Base-by-base conservation (phyloP, 768 basidiomycete genomes). In the Leccinum boreale region DNA sequence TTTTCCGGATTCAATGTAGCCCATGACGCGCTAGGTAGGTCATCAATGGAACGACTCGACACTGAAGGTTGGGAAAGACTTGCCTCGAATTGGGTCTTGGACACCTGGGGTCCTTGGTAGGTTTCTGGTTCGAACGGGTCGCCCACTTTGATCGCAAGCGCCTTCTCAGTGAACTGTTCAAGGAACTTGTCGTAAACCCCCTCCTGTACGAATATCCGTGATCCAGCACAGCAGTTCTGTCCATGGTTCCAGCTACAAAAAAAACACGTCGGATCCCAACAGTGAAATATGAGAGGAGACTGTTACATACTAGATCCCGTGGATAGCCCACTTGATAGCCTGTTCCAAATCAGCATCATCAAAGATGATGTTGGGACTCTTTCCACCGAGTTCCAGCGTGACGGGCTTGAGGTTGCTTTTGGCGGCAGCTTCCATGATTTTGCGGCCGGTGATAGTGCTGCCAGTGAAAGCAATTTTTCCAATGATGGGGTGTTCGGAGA, bases 331-430 rank as follows among this genome's bases (percentile, higher is more conserved):
- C 9, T 59, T 60, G 51, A 60, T 33, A 29, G 58, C 59, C n/a
- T 59, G 59, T 24, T 60, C 58, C 1, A 60, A n/a, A 45, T 60
- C 52, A 9, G 58, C 58, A n/a, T 60, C 59, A 4, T 60, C 50
- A 24, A 60, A 60, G 14, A 60, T 60, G 58, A 60, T 23, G 4
- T 14, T 50, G 36, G 58, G 59, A 23, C 59, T 60, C 59, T 60
- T 60, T 28, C 59, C 59, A 2, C 59, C 59, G 15, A 60, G 58
- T 36, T 60, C 59, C 23, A 60, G 36, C 15, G 58, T 60, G 24
- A 60, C 57, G 3, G 50, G 45, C 21, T 60, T 60, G 47, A 59
- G 58, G 31, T 60, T 60, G 10, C 58, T 60, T 19, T 59, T 60
- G 23, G 59, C 51, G 11, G 59, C 45, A 11, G 59, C 59, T 45